These are phyloP conservation scores for Acacia crassicarpa DNA, from an alignment of 306 rosid species.

Conservation along the genomic window DNA sequence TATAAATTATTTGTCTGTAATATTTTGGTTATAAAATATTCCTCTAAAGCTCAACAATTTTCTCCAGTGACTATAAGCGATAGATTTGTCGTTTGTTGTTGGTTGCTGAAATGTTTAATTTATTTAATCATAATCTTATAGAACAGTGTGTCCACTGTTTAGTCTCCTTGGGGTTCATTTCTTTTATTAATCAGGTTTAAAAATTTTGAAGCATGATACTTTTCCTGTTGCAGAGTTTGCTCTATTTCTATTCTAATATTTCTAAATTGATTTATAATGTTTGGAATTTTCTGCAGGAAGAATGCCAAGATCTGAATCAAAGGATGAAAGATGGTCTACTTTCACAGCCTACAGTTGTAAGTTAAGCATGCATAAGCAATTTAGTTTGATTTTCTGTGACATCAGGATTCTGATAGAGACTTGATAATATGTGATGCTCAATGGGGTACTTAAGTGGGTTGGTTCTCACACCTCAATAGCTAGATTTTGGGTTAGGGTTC, in stretches of 20 bases:
- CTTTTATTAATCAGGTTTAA: not conserved
- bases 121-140: conserved; percentile 9
- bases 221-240: conserved; percentile 13
- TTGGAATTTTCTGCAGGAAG: conserved; percentile 61
- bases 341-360: conserved; percentile 68
- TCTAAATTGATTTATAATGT: conserved; percentile 18
- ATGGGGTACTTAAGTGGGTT: not conserved
- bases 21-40: conserved; percentile 16
- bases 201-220: not conserved
- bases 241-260: conserved; percentile 4
- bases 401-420: not conserved
- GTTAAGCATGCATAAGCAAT: conserved; percentile 37
- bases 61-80: conserved; percentile 2
- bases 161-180: not conserved
- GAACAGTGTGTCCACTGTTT: not conserved
- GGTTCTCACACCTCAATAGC: not conserved
- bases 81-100: conserved; percentile 12
- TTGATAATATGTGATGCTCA: not conserved
- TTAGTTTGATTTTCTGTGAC: not conserved
- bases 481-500: too few relatives aligned
- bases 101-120: not conserved
- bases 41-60: conserved; percentile 19
- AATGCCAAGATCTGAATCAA: conserved; percentile 64
- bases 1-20: not conserved
- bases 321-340: conserved; percentile 60